These are phyloP conservation scores for Podila minutissima DNA, from an alignment of 192 early-diverging fungal species.

Conservation along the genomic window DNA sequence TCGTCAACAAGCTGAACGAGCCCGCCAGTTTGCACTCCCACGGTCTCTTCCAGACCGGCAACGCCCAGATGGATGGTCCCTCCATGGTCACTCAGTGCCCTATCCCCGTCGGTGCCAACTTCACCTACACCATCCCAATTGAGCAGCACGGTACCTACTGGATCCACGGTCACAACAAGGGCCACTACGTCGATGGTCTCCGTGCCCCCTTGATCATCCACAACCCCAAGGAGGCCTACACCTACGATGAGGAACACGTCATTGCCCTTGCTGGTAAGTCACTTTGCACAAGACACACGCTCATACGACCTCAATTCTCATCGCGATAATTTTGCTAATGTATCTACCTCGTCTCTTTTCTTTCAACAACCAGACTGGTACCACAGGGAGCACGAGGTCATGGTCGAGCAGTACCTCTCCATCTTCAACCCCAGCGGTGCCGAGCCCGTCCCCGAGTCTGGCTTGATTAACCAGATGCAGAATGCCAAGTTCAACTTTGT, in stretches of 20 bases:
- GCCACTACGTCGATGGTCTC: constrained; percentile 87
- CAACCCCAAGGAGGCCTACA: constrained; percentile 63
- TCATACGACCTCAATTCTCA: not conserved
- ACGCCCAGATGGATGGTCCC: constrained; percentile 78
- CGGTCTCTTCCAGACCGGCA: constrained; percentile 82
- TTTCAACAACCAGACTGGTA: constrained; percentile 69
- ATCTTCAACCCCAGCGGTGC: constrained; percentile 72
- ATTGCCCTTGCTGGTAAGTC: constrained; percentile 69
- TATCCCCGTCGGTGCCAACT: constrained; percentile 71
- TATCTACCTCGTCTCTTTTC: constrained; percentile 7
- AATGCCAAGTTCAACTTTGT: constrained; percentile 66
- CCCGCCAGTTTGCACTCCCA: constrained; percentile 79
- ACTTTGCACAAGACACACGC: not conserved
- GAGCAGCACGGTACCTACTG: constrained; percentile 86
- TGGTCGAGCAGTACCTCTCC: constrained; percentile 68
- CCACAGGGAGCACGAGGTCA: constrained; percentile 64
- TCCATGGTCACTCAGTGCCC: constrained; percentile 78
- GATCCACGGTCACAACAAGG: constrained; percentile 78
- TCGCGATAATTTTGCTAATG: not conserved
- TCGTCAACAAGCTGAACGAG: constrained; percentile 45
- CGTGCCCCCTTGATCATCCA: constrained; percentile 77
- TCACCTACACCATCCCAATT: constrained; percentile 76
- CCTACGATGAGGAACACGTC: constrained; percentile 76
- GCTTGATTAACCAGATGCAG: constrained; percentile 69
- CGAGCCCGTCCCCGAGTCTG: constrained; percentile 73